Evolutionary conservation across 139 green algal genomes (phyloP), one percentile per base, ranked within the genome.

Genomic region (Marvania coccoides): DNA sequence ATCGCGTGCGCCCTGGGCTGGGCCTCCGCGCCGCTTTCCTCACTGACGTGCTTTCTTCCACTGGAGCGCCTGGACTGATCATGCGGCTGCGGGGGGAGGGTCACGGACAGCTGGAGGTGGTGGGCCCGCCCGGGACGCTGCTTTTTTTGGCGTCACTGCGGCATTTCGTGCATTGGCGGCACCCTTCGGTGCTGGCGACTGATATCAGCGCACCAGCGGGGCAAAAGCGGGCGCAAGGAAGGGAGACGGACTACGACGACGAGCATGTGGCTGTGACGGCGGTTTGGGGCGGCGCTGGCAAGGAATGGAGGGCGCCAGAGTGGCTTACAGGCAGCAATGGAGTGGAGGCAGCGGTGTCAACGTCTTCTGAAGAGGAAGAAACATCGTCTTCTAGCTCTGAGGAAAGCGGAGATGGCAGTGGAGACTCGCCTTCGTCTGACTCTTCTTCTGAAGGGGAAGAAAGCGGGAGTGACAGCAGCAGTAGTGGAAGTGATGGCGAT

Each of bases 71-170:
- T 0, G 83, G 81, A 1, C 63, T 93, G 39, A 34, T 92, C 34
- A 86, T 93, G 73, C 69, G 86, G 19, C 70, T 91, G 35, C 75
- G 80, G 6, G 62, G 73, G 10, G 86, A 93, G 34, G 86, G 86
- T 0, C 79, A 88, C 45, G 76, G 65, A 2, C 8, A 65, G 13
- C 13, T 93, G 53, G 47, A 75, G 30, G 31, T 91, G 38, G 30
- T 87, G 15, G 86, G 83, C 1, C 86, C 85, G 5, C 26, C 33
- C 46, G 80, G 74, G 35, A 67, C 58, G 2, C 13, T 45, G 12
- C 10, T 36, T 0, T 48, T 28, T 6, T 47, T 90, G 9, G 47
- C 66, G 5, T 70, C 69, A 34, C 45, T 90, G 53, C 40, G 42
- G 5, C 40, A 79, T 40, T 80, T 90, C 47, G 58, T 90, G 6